Conservation (phyloP, 2,329 filamentous ascomycete species). For the Phoma sp. region DNA sequence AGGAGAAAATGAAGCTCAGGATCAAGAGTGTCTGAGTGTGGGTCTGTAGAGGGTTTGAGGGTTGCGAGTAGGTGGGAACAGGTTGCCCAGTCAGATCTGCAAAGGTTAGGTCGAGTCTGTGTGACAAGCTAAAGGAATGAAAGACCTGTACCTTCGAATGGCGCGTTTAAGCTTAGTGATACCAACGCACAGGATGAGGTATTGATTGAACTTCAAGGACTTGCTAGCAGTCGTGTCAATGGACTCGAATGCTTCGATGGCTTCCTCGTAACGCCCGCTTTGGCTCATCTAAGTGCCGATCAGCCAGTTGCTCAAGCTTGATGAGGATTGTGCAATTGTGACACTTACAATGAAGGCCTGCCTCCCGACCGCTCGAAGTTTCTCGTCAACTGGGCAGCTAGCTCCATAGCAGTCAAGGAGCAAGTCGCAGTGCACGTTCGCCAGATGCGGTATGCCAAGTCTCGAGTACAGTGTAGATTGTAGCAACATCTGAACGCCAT, state of each 20-base stretch:
- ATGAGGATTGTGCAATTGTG: background rate
- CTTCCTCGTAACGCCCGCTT: constrained; percentile 74
- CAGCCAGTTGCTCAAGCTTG: background rate
- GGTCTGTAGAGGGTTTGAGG: constrained; percentile 54
- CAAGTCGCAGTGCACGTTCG: constrained; percentile 70
- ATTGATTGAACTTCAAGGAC: constrained; percentile 79
- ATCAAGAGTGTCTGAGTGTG: constrained; percentile 55
- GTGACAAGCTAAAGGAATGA: constrained; percentile 14
- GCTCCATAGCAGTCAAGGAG: constrained; percentile 75
- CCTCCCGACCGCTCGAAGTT: constrained; percentile 75
- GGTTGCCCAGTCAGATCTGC: constrained; percentile 62
- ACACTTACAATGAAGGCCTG: constrained; percentile 65
- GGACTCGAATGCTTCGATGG: constrained; percentile 64
- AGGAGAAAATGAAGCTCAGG: constrained; percentile 66
- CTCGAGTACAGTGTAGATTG: constrained; percentile 77
- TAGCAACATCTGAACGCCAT: constrained; percentile 76
- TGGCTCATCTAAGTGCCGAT: constrained; percentile 58
- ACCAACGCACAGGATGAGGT: constrained; percentile 70
- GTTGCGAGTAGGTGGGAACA: constrained; percentile 64
- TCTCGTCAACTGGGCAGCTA: constrained; percentile 75
- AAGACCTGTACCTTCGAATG: constrained; percentile 56
- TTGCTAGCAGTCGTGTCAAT: constrained; percentile 68
- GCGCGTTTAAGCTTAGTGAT: constrained; percentile 70
- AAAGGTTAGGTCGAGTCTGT: background rate
- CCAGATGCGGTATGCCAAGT: constrained; percentile 67